Evolutionary conservation across 345 rosid species (phyloP).

Genomic region (Bruguiera gymnorhiza): DNA sequence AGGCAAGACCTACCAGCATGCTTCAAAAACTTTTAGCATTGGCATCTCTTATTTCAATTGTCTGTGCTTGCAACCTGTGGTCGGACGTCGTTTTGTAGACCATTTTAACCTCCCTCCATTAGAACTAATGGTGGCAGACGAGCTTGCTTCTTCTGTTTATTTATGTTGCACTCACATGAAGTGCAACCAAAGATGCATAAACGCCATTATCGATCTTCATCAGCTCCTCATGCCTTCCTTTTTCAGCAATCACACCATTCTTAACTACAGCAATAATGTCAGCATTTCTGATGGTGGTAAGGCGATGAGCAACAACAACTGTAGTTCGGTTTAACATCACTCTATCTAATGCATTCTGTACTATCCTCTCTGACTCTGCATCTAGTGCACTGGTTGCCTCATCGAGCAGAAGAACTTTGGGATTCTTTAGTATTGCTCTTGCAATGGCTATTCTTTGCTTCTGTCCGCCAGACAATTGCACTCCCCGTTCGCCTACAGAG

Average conservation of each 20-base stretch:
- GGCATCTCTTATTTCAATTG: no score
- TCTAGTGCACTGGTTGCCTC: slow-evolving; percentile 81
- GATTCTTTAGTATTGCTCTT: slow-evolving; percentile 61
- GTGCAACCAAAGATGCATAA: slow-evolving; percentile 60
- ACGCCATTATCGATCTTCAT: slow-evolving; percentile 51
- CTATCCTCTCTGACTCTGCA: slow-evolving; percentile 61
- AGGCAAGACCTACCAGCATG: no score
- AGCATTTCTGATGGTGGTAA: slow-evolving; percentile 51
- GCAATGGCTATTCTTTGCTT: slow-evolving; percentile 67
- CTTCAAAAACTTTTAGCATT: no score
- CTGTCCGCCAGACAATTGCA: slow-evolving; percentile 71
- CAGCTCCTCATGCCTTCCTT: slow-evolving; percentile 51
- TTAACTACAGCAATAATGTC: slow-evolving; percentile 67
- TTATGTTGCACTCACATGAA: slow-evolving; percentile 35
- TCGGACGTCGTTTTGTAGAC: no score
- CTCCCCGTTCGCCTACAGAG: slow-evolving; percentile 61
- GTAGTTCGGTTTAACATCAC: slow-evolving; percentile 63
- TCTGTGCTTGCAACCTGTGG: no score
- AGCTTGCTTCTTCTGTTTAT: not conserved
- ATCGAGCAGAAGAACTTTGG: slow-evolving; percentile 59
- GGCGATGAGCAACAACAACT: slow-evolving; percentile 65
- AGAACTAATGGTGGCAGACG: not conserved
- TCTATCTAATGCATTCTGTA: slow-evolving; percentile 61
- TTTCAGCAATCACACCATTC: slow-evolving; percentile 63
- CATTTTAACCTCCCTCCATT: no score